Evolutionary conservation across 2,329 filamentous ascomycete genomes (phyloP), one percentile per base, ranked within the genome.

Genomic region (Volutella citrinella): DNA sequence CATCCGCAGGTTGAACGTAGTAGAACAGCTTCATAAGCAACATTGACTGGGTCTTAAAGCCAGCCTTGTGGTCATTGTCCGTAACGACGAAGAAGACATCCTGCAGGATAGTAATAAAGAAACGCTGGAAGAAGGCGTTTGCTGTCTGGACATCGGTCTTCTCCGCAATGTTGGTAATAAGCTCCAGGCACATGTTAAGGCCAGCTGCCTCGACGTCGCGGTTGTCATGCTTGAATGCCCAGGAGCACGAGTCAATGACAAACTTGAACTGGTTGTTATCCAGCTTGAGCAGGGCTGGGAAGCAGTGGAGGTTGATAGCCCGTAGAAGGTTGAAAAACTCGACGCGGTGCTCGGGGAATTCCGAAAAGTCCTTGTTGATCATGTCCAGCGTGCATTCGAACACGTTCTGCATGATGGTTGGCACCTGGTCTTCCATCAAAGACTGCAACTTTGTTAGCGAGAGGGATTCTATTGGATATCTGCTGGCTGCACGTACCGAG

Each of bases 331-430:
- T 96, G 77, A 98, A 98, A 66, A 98, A 98, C 63, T 97, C 91
- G n/a, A 98, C 93, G 38, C 94, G 85, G 60, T 98, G 93, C 63
- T 98, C 93, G 0, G 93, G 93, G 63, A 95, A 98, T 60, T 98
- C 93, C 28, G 94, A 96, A 65, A 98, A 98, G 65, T 98, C 93
- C 69, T 98, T 98, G 78, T 97, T 98, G 69, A 98, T 98, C 93
- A 98, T 98, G 55, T 95, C 89, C 36, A 98, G 73, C 4, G 93
- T 98, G 70, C 91, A 97, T 64, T 97, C 91, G 55, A 98, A 98
- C 17, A 98, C 88, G 49, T 91, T 94, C 63, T 97, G 90, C 87
- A 98, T 95, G 56, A 98, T 97, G 30, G 84, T 84, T 9, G 93
- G 89, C 26, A 98, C 88, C 64, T 97, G 93, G 59, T 97, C 93